phyloP scores from a whole-genome alignment of 1,284 basidiomycete genomes.

The Trametes versicolor region DNA sequence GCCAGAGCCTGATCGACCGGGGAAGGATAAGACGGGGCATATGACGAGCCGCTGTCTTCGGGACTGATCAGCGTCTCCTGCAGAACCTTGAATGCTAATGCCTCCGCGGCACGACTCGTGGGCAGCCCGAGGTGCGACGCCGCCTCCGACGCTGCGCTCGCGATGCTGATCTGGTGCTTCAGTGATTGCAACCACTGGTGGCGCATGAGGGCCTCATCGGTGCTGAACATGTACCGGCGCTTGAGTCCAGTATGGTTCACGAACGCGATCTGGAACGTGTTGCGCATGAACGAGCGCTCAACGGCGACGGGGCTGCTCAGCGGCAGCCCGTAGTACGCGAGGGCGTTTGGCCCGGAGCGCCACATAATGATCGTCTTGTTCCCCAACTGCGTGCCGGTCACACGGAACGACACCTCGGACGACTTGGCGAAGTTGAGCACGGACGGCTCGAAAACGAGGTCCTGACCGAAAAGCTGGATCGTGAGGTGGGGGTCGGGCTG shows the following conservation, averaged over 20 bases:
- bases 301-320: conserved; percentile 80
- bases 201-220: conserved; percentile 78
- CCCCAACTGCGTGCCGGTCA: conserved; percentile 86
- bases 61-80: conserved; percentile 81
- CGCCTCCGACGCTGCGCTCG: conserved; percentile 46
- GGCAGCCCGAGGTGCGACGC: conserved; percentile 46
- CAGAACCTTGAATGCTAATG: conserved; percentile 81
- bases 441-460: conserved; percentile 87
- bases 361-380: conserved; percentile 83
- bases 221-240: conserved; percentile 93
- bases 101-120: conserved; percentile 67
- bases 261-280: conserved; percentile 93
- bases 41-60: conserved; percentile 29
- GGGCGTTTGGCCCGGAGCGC: conserved; percentile 81
- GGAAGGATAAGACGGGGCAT: conserved; percentile 28
- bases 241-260: conserved; percentile 72
- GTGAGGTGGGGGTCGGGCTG: conserved; percentile 80
- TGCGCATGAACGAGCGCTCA: conserved; percentile 93
- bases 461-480: conserved; percentile 87
- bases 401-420: conserved; percentile 85
- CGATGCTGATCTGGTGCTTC: conserved; percentile 71
- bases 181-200: conserved; percentile 81
- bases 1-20: conserved; percentile 43
- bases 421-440: conserved; percentile 81
- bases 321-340: conserved; percentile 83